A percentile compares a stretch with the other conserved stretches of the same genome.
phyloP scores from a whole-genome alignment of 2,329 filamentous ascomycete genomes.

The Cladosporium sp. region DNA sequence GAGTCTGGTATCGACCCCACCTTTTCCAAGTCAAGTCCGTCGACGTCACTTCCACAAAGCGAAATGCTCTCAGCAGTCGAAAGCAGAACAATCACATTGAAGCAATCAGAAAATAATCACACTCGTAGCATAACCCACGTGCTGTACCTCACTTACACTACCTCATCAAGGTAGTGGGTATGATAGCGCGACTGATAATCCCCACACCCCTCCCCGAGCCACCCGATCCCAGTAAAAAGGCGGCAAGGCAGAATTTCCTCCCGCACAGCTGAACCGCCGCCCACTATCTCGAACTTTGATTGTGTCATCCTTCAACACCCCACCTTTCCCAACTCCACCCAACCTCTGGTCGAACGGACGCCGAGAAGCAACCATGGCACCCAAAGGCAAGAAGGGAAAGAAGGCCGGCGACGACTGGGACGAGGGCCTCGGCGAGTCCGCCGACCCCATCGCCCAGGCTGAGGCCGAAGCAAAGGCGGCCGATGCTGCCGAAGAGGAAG shows the following conservation, averaged over 20 bases:
- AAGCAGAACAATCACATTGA: background rate
- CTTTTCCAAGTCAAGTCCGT: background rate
- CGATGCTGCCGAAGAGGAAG: constrained; percentile 53
- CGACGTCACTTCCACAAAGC: constrained; percentile 11
- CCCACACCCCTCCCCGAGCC: constrained; percentile 11
- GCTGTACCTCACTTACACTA: background rate
- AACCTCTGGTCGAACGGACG: constrained; percentile 14
- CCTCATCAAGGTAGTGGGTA: background rate
- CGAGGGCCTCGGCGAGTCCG: constrained; percentile 79
- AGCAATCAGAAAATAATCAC: background rate
- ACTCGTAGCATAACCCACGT: background rate
- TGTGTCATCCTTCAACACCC: constrained; percentile 14
- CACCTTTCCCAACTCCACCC: constrained; percentile 11
- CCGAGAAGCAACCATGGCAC: constrained; percentile 64
- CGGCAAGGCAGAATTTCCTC: constrained; percentile 24
- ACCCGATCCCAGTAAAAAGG: constrained; percentile 26
- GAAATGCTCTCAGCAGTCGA: background rate
- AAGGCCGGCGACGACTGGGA: constrained; percentile 91
- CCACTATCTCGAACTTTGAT: constrained; percentile 10
- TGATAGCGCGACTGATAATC: background rate
- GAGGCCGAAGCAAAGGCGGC: constrained; percentile 47
- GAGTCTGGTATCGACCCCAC: background rate
- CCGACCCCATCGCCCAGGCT: constrained; percentile 61
- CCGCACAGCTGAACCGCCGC: constrained; percentile 15
- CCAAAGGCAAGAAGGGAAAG: constrained; percentile 94